These are phyloP conservation scores for Atkinsonella texensis DNA, from an alignment of 2,329 filamentous ascomycete species.

Conservation along the genomic window DNA sequence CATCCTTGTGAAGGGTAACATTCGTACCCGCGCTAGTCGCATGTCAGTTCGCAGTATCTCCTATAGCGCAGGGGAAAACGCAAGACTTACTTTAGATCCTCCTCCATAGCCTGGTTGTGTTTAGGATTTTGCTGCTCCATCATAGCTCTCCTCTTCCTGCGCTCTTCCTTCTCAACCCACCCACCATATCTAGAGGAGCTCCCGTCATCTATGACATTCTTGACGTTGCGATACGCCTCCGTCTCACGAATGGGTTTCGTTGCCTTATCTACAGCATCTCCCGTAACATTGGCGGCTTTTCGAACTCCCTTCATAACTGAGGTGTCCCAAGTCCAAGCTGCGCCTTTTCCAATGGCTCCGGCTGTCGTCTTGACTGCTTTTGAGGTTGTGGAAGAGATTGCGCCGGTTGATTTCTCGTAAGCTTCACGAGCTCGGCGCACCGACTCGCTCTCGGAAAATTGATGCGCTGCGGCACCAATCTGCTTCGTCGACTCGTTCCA, in stretches of 20 bases:
- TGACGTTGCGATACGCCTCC: conserved; percentile 87
- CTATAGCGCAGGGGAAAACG: conserved; percentile 18
- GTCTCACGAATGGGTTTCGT: conserved; percentile 90
- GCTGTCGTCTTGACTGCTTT: conserved; percentile 78
- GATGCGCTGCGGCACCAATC: conserved; percentile 73
- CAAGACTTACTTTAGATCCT: conserved; percentile 68
- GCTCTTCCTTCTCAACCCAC: conserved; percentile 94
- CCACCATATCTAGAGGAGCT: conserved; percentile 93
- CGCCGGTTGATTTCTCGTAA: conserved; percentile 76
- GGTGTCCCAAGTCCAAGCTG: conserved; percentile 96
- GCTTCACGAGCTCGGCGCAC: conserved; percentile 77
- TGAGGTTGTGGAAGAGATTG: conserved; percentile 65
- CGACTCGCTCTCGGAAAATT: conserved; percentile 87
- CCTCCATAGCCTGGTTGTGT: conserved; percentile 52
- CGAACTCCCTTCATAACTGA: conserved; percentile 83
- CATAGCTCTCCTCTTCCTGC: conserved; percentile 63
- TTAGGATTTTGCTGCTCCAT: conserved; percentile 50
- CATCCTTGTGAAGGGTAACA: conserved; percentile 90
- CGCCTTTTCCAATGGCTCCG: conserved; percentile 76
- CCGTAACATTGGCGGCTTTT: conserved; percentile 74
- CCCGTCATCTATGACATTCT: conserved; percentile 92
- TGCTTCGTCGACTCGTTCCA: conserved; percentile 99
- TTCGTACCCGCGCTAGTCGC: conserved; percentile 73
- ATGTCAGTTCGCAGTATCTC: background rate
- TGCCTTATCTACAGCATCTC: conserved; percentile 81